Evolutionary conservation across 1,284 basidiomycete genomes (phyloP).

Genomic region (Cryptococcus sp.): DNA sequence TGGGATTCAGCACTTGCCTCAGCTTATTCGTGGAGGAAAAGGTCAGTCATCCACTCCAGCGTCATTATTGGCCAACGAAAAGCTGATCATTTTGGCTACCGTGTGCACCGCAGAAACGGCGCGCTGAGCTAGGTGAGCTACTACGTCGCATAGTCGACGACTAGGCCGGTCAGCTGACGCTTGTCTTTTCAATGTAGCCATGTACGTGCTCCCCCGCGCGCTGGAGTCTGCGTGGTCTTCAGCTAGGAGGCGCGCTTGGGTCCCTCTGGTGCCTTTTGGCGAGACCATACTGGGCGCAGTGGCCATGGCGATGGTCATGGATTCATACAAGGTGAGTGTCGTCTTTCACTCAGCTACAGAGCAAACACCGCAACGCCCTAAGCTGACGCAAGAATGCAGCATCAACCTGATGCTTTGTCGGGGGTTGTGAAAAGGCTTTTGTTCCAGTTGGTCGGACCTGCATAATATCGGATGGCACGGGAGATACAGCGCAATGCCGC

Average conservation of each 20-base stretch:
- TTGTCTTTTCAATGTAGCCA: slow-evolving; percentile 57
- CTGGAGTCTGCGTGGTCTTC: slow-evolving; percentile 84
- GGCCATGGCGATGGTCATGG: slow-evolving; percentile 92
- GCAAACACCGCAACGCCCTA: background rate
- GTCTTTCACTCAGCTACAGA: background rate
- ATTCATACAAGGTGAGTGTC: slow-evolving; percentile 54
- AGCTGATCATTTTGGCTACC: background rate
- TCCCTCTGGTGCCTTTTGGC: slow-evolving; percentile 67
- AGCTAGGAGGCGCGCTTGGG: slow-evolving; percentile 71
- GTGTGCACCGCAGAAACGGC: slow-evolving; percentile 40
- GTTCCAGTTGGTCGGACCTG: slow-evolving; percentile 87
- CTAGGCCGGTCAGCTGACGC: background rate
- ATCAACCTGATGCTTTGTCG: slow-evolving; percentile 84
- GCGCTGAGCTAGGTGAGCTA: slow-evolving; percentile 46
- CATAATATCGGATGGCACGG: slow-evolving; percentile 18
- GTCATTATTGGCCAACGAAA: background rate
- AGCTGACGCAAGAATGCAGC: slow-evolving; percentile 57
- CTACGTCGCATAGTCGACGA: background rate
- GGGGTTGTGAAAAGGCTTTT: slow-evolving; percentile 81
- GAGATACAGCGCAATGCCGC: no score
- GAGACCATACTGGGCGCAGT: slow-evolving; percentile 68
- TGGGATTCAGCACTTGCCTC: slow-evolving; percentile 74
- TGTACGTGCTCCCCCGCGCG: slow-evolving; percentile 93
- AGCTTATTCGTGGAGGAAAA: slow-evolving; percentile 86
- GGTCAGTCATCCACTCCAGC: slow-evolving; percentile 17